Evolutionary conservation across 805 yeast genomes (phyloP), one percentile per base, ranked within the genome.

Genomic region (Kazachstania bromeliacearum): DNA sequence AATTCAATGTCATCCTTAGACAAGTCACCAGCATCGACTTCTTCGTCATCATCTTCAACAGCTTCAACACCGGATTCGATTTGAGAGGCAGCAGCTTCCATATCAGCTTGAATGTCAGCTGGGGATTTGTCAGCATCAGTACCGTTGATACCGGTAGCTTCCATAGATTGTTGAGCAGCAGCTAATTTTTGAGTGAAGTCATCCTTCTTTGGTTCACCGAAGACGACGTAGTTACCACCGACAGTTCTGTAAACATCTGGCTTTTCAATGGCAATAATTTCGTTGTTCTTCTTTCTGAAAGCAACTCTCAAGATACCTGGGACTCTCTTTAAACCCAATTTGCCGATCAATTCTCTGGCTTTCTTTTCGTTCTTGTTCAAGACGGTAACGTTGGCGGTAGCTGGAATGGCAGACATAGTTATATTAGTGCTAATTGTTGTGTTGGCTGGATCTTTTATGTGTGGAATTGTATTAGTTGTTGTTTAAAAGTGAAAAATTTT

Each of bases 151-250:
- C 63, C 65, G 35, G 60, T 66, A 39, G 71, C 73, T 50, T 66
- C 66, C 44, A 73, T 73, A 51, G 72, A 71, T 47, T 74, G 77
- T 65, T 79, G 83, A 48, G 84, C 84, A 59, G 83, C 83, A 63
- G 79, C 83, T 66, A 83, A 73, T 73, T 87, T 79, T 68, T 84
- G 79, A 69, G 79, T 77, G 67, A 87, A 70, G 72, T 89, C 95
- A 67, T 89, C 96, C 53, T 84, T 82, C 75, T 85, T 84, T 62
- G 96, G 94, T 70, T 88, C 96, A 70, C 98, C 98, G 57, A 89
- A 88, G 51, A 89, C 96, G 55, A 89, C 79, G 74, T 83, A 92
- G 53, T 94, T 80, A 62, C 96, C 96, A 45, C 77, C 71, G 60
- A 94, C 82, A 45, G 96, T 79, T 69, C 75, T 85, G 94, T 72